phyloP scores from a whole-genome alignment of 2,329 filamentous ascomycete genomes.

The Ophiostoma sp. region DNA sequence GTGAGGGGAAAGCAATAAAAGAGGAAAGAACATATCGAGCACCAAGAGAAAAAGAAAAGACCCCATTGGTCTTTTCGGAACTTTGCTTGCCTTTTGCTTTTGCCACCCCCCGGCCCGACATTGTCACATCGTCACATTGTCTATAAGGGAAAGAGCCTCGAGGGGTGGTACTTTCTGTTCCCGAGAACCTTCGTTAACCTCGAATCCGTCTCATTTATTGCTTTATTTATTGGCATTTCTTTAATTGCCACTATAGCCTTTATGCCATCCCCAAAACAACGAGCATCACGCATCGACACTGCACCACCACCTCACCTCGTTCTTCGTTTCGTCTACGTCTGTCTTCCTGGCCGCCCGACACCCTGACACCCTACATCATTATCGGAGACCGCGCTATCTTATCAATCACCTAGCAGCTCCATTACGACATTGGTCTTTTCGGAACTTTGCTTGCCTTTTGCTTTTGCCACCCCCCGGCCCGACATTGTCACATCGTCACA shows the following conservation, averaged over 20 bases:
- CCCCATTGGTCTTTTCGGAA: not conserved
- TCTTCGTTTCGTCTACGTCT: not conserved
- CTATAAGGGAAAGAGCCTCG: not conserved
- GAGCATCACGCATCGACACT: not conserved
- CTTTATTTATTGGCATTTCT: not conserved
- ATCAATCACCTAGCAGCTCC: not conserved
- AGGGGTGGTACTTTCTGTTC: conserved; percentile 4
- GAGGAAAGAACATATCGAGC: not conserved
- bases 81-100: not conserved
- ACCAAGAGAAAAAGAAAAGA: conserved; percentile 2
- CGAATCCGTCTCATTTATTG: not conserved
- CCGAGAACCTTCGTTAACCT: not conserved
- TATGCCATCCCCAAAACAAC: not conserved
- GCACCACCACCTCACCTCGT: not conserved
- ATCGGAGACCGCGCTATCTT: not conserved
- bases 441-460: too few species aligned
- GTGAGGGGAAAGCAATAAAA: not conserved
- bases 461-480: not conserved
- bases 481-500: conserved; percentile 2
- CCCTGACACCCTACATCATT: not conserved
- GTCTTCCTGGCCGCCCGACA: not conserved
- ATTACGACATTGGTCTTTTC: not conserved
- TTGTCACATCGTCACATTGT: not conserved
- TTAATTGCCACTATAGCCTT: not conserved
- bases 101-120: not conserved